Evolutionary conservation across 2,329 filamentous ascomycete genomes (phyloP), one percentile per base, ranked within the genome.

Genomic region (Cryphonectria naterciae): DNA sequence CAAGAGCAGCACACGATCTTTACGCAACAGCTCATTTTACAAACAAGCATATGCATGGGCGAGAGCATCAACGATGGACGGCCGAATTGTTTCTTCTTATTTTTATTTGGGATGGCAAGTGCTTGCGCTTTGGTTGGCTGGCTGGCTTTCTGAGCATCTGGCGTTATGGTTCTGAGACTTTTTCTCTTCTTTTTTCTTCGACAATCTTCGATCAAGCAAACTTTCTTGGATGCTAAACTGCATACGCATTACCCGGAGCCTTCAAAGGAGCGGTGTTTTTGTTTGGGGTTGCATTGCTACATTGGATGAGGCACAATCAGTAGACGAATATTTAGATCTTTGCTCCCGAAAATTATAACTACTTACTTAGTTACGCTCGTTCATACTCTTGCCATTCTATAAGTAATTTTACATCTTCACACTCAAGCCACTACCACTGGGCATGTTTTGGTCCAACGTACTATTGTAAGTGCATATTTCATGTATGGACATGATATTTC

Each of bases 171-270:
- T 61, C 11, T 4, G 19, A 8, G 58, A 39, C 25, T n/a, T 39
- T 39, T 39, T 49, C n/a, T 49, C 3, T 49, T 22, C 10, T 39
- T 39, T 39, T 49, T 49, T 49, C n/a, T 22, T 28, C 1, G 19
- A 39, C 58, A 39, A 22, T n/a, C 58, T 35, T 35, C 35, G 22
- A 35, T n/a, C 19, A 37, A 35, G 58, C 58, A 39, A 37, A 7
- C 15, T 61, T 17, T 39, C 19, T 61, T 35, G 13, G 6, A 19
- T 19, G 58, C 32, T 39, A 19, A 61, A 61, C 58, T 61, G 35
- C 58, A 61, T 39, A 61, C 64, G 64, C 64, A 66, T 66, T 66
- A 52, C 35, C 49, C 37, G 64, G 64, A 37, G 64, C 58, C 49
- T 66, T 66, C 32, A 56, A n/a, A 17, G 46, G 17, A 35, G 49